Conservation (phyloP, 805 yeast genomes). For the Helenozyma rhizophorensis region DNA sequence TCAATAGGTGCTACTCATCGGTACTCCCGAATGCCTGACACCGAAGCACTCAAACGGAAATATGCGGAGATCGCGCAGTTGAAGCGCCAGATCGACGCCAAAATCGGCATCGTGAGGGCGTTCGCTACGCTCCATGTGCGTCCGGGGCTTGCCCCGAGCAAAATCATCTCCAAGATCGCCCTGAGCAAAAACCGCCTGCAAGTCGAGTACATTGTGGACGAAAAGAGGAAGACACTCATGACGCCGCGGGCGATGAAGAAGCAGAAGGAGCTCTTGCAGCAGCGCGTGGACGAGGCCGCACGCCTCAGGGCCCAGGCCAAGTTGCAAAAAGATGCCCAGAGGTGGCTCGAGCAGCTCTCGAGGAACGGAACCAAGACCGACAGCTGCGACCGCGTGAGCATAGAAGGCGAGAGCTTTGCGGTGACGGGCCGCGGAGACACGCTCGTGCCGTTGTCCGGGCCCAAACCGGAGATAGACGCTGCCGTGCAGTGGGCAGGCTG, state of each 20-base stretch:
- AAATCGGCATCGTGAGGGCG: conserved; percentile 1
- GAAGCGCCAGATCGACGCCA: conserved; percentile 6
- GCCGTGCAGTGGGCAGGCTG: conserved; percentile 28
- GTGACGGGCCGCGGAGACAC: conserved; percentile 35
- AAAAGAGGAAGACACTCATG: conserved; percentile 7
- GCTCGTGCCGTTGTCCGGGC: conserved; percentile 34
- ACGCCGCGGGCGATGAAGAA: conserved; percentile 6
- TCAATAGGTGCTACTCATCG: not conserved
- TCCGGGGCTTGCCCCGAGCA: no score
- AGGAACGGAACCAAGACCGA: conserved; percentile 35
- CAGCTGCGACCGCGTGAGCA: conserved; percentile 40
- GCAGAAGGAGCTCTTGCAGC: not conserved
- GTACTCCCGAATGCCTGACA: no score
- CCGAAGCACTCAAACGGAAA: not conserved
- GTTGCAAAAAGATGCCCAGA: conserved; percentile 14
- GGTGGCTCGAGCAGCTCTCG: conserved; percentile 13
- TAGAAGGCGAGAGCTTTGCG: conserved; percentile 43
- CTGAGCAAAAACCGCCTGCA: no score
- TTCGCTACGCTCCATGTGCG: not conserved
- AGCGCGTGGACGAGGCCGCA: not conserved
- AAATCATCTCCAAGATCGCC: no score
- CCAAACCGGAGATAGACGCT: conserved; percentile 12
- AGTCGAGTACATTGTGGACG: conserved; percentile 3
- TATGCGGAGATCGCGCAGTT: conserved; percentile 6
- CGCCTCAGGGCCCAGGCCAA: conserved; percentile 1